phyloP scores from a whole-genome alignment of 2,329 filamentous ascomycete genomes.

The Tolypocladium ovalisporum region DNA sequence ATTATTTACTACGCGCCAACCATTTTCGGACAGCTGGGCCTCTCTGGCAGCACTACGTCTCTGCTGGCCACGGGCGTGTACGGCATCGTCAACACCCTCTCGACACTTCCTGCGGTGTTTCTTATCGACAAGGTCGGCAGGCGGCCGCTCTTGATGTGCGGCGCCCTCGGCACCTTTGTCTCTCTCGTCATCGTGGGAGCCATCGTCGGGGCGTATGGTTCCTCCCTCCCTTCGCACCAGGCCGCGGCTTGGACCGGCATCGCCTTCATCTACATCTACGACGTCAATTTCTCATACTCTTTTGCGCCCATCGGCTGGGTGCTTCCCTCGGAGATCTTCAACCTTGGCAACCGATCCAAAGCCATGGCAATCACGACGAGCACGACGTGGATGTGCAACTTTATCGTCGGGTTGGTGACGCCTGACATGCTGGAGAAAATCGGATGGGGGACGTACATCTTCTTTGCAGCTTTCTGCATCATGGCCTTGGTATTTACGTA shows the following conservation, averaged over 20 bases:
- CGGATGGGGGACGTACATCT: slow-evolving; percentile 43
- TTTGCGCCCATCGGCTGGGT: slow-evolving; percentile 55
- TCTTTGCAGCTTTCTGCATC: slow-evolving; percentile 45
- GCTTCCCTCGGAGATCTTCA: slow-evolving; percentile 54
- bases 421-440: slow-evolving; percentile 41
- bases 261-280: slow-evolving; percentile 53
- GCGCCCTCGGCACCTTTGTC: slow-evolving; percentile 51
- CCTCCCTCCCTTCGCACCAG: slow-evolving; percentile 20
- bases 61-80: slow-evolving; percentile 47
- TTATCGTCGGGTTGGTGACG: slow-evolving; percentile 23
- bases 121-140: slow-evolving; percentile 46
- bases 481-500: slow-evolving; percentile 38
- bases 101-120: slow-evolving; percentile 30
- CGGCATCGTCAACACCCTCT: slow-evolving; percentile 42
- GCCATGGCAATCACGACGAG: slow-evolving; percentile 48
- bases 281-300: slow-evolving; percentile 53
- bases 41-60: slow-evolving; percentile 27
- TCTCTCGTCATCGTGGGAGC: slow-evolving; percentile 44
- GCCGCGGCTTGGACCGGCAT: slow-evolving; percentile 45
- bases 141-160: slow-evolving; percentile 52
- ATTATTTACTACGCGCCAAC: slow-evolving; percentile 37
- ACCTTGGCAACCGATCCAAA: slow-evolving; percentile 44
- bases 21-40: slow-evolving; percentile 31
- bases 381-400: slow-evolving; percentile 28
- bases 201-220: slow-evolving; percentile 31